Base-by-base conservation (phyloP, 805 yeast species). In the Metschnikowia koreensis region DNA sequence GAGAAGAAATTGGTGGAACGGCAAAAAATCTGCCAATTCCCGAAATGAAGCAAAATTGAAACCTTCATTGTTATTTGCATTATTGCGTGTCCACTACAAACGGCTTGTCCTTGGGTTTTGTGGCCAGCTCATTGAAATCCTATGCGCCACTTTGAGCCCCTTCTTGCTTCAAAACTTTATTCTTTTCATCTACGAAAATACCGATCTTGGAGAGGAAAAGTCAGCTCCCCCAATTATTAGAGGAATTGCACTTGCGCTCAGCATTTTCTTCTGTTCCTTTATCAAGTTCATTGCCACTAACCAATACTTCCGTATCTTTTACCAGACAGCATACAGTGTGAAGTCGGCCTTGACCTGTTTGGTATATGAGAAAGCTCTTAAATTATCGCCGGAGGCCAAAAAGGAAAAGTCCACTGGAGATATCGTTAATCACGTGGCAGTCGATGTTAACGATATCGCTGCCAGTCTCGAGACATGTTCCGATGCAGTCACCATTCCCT, bases 161-260 rank as follows among this genome's bases (percentile, higher is more conserved):
- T 70, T 66, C 55, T 53, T 70, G 26, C 63, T 70, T 40, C 65
- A 63, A 51, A 51, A 53, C 33, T 65, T 70, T 46, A 66, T 70
- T 33, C 47, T 60, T 27, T 68, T 60, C 59, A 66, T 69, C 48
- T 48, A 59, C 22, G 54, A 51, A 7, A 28, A 26, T 43, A 55
- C 50, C 33, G 56, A 50, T 16, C 47, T 50, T n/a, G 27, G 57
- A 4, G 46, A 27, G n/a, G 53, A 38, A 29, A 39, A 36, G 17
- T 26, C 45, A 13, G 49, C 47, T 40, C 60, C 61, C 12, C 61
- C 61, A 1, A 29, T 56, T 52, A 84, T 93, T 66, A 63, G 81
- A 67, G 92, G 91, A 45, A 75, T 94, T 44, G 97, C 92, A 68
- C 76, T 89, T 63, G 83, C 91, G 55, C 86, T 85, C 68, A 96